A percentile compares a stretch with the other conserved stretches of the same genome.
Conservation (phyloP, 2,329 filamentous ascomycete genomes). For the Neodidymelliopsis sp. region DNA sequence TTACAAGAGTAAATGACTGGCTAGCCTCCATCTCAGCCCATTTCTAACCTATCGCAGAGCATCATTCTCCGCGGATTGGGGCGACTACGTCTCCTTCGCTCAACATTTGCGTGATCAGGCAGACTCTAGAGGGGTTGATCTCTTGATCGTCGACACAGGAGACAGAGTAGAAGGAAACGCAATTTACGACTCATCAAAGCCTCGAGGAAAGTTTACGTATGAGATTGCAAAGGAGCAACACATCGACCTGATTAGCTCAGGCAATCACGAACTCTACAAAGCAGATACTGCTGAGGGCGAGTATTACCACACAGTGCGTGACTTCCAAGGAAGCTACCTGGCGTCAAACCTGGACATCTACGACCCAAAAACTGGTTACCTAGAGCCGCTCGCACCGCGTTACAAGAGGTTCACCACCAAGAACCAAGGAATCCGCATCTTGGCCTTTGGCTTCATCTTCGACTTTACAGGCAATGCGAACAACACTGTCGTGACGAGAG, state of each 20-base stretch:
- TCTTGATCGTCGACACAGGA: conserved; percentile 94
- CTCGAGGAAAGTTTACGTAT: conserved; percentile 88
- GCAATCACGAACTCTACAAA: conserved; percentile 96
- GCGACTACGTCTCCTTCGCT: conserved; percentile 94
- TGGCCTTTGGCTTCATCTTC: conserved; percentile 94
- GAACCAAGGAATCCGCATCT: conserved; percentile 81
- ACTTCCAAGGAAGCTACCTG: conserved; percentile 81
- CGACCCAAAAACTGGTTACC: conserved; percentile 73
- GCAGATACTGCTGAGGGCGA: conserved; percentile 79
- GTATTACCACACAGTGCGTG: conserved; percentile 79
- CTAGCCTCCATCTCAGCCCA: too few species aligned
- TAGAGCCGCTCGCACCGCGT: conserved; percentile 78
- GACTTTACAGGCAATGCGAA: conserved; percentile 91
- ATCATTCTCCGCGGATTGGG: conserved; percentile 96
- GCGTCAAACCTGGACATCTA: conserved; percentile 93
- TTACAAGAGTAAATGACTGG: conserved; percentile 72
- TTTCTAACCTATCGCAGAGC: conserved; percentile 59
- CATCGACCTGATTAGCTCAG: conserved; percentile 84
- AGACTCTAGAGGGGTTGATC: conserved; percentile 78
- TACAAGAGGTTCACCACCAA: conserved; percentile 92
- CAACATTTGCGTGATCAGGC: conserved; percentile 80
- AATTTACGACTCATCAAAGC: conserved; percentile 86
- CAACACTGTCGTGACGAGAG: conserved; percentile 83
- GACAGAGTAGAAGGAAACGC: conserved; percentile 95
- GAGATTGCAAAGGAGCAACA: conserved; percentile 84